Conservation (phyloP, 768 basidiomycete species). For the Clavulina sp. region DNA sequence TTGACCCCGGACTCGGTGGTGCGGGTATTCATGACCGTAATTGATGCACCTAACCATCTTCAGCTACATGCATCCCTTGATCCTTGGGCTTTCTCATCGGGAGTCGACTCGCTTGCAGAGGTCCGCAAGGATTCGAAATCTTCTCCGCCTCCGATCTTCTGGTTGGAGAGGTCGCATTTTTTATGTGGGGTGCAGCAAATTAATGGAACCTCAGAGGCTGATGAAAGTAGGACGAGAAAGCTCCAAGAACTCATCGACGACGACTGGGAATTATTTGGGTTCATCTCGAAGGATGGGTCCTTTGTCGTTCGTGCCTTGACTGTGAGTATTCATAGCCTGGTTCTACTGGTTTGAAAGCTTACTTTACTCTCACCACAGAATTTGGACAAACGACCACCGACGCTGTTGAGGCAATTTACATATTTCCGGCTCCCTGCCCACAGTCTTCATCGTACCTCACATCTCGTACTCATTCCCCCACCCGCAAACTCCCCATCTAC, state of each 20-base stretch:
- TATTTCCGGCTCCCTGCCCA: slow-evolving; percentile 37
- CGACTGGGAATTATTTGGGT: slow-evolving; percentile 64
- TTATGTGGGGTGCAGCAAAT: slow-evolving; percentile 26
- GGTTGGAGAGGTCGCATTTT: slow-evolving; percentile 49
- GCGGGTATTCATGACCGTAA: slow-evolving; percentile 71
- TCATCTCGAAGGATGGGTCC: slow-evolving; percentile 56
- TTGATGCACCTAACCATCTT: slow-evolving; percentile 68
- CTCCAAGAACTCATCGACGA: slow-evolving; percentile 49
- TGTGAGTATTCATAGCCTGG: slow-evolving; percentile 27
- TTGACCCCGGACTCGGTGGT: slow-evolving; percentile 67
- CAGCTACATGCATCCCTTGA: slow-evolving; percentile 75
- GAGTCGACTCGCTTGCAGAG: neutral
- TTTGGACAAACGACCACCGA: slow-evolving; percentile 76
- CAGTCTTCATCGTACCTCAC: slow-evolving; percentile 17
- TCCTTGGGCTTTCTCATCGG: slow-evolving; percentile 36
- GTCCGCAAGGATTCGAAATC: neutral
- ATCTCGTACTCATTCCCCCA: slow-evolving; percentile 1
- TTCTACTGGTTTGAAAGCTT: neutral
- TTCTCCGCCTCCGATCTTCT: slow-evolving; percentile 36
- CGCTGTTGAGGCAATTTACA: slow-evolving; percentile 56
- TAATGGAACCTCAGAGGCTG: slow-evolving; percentile 23
- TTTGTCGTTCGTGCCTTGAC: slow-evolving; percentile 53
- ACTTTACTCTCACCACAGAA: slow-evolving; percentile 32
- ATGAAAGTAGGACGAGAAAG: slow-evolving; percentile 26
- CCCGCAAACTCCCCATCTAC: too few relatives aligned